Base-by-base conservation (phyloP, 2,329 filamentous ascomycete species). In the Fusarium veterinarium region DNA sequence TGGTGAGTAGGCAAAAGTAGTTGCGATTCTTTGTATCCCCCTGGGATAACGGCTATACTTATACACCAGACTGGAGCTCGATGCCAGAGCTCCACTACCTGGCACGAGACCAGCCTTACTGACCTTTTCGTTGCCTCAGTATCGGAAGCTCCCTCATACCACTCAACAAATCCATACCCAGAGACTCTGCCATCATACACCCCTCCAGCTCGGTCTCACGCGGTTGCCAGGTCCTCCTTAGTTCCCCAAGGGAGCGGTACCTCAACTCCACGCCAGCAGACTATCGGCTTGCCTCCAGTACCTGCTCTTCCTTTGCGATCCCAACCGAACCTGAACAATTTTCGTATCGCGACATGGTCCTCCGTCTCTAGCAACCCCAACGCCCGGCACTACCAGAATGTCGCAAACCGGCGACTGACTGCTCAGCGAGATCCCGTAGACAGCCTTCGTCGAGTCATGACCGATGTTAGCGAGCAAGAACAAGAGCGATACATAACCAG, bases 71-170 rank as follows among this genome's bases (percentile, higher is more conserved):
- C 61, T 64, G 44, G 42, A 60, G 45, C 19, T 40, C 33, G n/a
- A 44, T 58, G 51, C 44, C 53, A 41, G 41, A 73, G 59, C 49
- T 49, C 56, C 52, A 44, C 44, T 52, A 44, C 57, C 60, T 56
- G 49, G 67, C 71, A 70, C 67, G 67, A 71, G 71, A 72, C 45
- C 66, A 67, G 37, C 31, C 46, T 70, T 53, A 59, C 77, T 77
- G 60, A 78, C 68, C 37, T 35, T 19, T 59, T 38, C 35, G 44
- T 57, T 51, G 48, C 40, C 41, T 55, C 73, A 90, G 88, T 88
- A 69, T 92, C 91, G 60, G 90, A 91, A 59, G 88, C 86, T 5
- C 91, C 91, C 8, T 90, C 90, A 2, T 91, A 92, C 77, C 88
- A 90, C 77, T 90, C 89, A 23, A 86, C 84, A 58, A 83, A 84